Evolutionary conservation across 306 rosid genomes (phyloP).

Genomic region (Neltuma alba): DNA sequence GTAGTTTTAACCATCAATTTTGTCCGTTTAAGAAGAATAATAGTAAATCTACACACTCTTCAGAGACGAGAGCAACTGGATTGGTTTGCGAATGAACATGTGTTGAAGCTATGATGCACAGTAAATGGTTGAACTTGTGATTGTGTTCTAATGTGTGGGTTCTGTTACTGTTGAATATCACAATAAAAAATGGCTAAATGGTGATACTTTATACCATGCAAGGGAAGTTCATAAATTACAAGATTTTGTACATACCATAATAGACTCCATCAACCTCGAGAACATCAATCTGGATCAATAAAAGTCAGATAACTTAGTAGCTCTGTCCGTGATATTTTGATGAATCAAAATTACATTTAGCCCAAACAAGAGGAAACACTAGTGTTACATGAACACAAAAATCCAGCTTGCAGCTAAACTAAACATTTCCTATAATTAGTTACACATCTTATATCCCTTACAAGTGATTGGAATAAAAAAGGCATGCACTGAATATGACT

Average conservation of each 20-base stretch:
- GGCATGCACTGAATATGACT: background rate
- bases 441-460: background rate
- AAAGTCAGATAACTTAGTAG: slow-evolving; percentile 36
- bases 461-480: background rate
- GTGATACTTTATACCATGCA: background rate
- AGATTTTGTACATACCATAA: slow-evolving; percentile 59
- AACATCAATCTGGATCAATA: slow-evolving; percentile 82
- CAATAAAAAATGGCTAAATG: background rate
- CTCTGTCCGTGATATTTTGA: slow-evolving; percentile 10
- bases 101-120: too few relatives aligned
- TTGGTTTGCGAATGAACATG: background rate
- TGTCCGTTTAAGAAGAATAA: background rate
- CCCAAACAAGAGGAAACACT: slow-evolving; percentile 2
- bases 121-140: background rate
- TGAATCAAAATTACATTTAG: slow-evolving; percentile 15
- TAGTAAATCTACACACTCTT: background rate
- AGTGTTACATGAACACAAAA: slow-evolving; percentile 11
- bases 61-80: background rate
- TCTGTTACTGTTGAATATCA: background rate
- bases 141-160: background rate
- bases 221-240: background rate
- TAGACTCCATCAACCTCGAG: slow-evolving; percentile 93
- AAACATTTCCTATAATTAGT: background rate
- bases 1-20: background rate
- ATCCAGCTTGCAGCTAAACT: background rate